Evolutionary conservation across 2,329 filamentous ascomycete genomes (phyloP).

Genomic region (Alternaria tenuissima): DNA sequence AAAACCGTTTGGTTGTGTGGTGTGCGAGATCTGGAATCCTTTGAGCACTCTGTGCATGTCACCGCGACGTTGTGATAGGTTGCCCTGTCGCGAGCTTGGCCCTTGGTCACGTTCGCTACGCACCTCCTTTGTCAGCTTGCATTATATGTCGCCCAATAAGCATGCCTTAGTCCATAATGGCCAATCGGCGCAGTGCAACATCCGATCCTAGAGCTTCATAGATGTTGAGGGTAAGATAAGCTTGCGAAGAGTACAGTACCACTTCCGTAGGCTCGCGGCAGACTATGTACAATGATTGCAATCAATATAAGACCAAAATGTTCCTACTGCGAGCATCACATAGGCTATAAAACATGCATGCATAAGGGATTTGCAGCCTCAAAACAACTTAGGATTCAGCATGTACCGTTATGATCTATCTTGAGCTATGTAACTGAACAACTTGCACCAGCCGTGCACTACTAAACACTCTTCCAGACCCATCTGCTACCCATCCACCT

Average conservation of each 20-base stretch:
- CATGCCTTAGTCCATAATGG: conserved; percentile 1
- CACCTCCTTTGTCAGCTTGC: conserved; percentile 3
- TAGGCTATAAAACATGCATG: conserved; percentile 2
- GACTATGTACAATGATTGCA: not conserved
- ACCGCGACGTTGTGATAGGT: conserved; percentile 3
- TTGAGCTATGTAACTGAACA: conserved; percentile 8
- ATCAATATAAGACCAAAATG: not conserved
- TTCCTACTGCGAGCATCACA: conserved; percentile 3
- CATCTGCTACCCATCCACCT: conserved; percentile 63
- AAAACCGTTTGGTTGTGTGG: conserved; percentile 6
- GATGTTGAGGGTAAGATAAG: not conserved
- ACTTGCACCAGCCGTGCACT: conserved; percentile 1
- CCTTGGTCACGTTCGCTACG: conserved; percentile 5
- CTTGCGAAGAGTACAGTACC: not conserved
- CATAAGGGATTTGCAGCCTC: conserved; percentile 1
- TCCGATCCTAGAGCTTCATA: conserved; percentile 1
- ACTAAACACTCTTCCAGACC: conserved; percentile 55
- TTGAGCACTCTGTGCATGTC: conserved; percentile 8
- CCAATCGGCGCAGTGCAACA: conserved; percentile 1
- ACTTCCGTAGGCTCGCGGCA: conserved; percentile 1
- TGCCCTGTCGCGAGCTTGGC: conserved; percentile 1
- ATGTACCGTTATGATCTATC: conserved; percentile 3
- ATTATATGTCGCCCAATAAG: conserved; percentile 6
- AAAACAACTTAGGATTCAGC: conserved; percentile 3
- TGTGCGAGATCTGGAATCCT: conserved; percentile 2